Percentiles rank a stretch among this genome's conserved stretches.
These are phyloP conservation scores for Auricularia sp. DNA, from an alignment of 768 basidiomycete genomes.

Conservation along the genomic window DNA sequence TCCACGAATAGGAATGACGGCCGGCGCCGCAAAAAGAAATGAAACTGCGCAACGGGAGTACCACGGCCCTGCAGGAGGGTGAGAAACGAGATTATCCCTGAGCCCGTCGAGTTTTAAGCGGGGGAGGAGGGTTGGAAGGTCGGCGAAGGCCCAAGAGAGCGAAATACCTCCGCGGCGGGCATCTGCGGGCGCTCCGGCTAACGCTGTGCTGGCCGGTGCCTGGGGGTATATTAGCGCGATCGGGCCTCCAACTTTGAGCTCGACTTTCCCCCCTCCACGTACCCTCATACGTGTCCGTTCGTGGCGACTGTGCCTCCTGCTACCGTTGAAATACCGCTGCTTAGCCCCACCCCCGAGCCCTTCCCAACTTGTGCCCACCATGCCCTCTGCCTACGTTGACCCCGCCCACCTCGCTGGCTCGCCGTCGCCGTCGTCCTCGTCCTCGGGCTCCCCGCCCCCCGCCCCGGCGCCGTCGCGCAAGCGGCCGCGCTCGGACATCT, in stretches of 20 bases:
- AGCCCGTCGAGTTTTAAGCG: too few relatives aligned
- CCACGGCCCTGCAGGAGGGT: too few relatives aligned
- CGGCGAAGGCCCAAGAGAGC: too few relatives aligned
- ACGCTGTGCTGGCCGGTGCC: neutral
- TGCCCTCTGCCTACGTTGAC: slow-evolving; percentile 8
- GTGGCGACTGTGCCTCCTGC: neutral
- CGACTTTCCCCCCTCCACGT: neutral
- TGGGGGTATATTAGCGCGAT: neutral
- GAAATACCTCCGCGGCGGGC: too few relatives aligned
- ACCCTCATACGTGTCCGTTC: neutral
- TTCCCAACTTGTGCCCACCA: neutral
- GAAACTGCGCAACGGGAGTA: too few relatives aligned
- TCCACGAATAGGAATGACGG: too few relatives aligned
- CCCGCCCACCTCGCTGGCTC: slow-evolving; percentile 8
- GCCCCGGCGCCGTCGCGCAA: slow-evolving; percentile 51
- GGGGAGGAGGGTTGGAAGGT: too few relatives aligned
- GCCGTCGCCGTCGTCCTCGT: slow-evolving; percentile 5
- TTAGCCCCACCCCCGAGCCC: neutral
- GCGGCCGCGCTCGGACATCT: slow-evolving; percentile 51
- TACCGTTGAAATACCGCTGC: neutral
- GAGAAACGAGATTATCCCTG: too few relatives aligned
- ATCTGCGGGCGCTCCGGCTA: neutral
- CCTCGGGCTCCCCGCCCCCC: slow-evolving; percentile 9
- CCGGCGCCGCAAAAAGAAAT: too few relatives aligned
- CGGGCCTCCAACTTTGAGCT: neutral